Base-by-base conservation (phyloP, 805 yeast species). In the Ogataea methanolica region DNA sequence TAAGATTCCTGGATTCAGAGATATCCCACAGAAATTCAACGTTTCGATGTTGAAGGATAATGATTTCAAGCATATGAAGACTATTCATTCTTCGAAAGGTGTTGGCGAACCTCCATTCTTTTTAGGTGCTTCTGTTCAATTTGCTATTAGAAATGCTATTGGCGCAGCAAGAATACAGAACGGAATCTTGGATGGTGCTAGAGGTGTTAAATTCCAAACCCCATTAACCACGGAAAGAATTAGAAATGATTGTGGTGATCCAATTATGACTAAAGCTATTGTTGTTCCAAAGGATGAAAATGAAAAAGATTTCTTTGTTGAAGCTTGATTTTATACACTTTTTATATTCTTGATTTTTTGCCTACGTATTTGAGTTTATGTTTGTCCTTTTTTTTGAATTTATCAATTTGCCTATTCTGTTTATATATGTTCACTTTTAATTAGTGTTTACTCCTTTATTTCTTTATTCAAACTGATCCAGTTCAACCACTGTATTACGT, bases 51-150 rank as follows among this genome's bases (percentile, higher is more conserved):
- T 72, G 37, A 64, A 65, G 39, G 75, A 68, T 43, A 61, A 73
- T 15, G 72, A 67, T 17, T 74, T 71, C 56, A 58, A 60, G 47
- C 76, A 73, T 57, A 59, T 74, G 54, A 71, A 70, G 52, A 71
- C 76, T 3, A 69, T 74, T 42, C 68, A 69, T 51, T 58, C 71
- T 29, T 69, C 75, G 34, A 73, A 73, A 53, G 79, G 79, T 33
- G 70, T 74, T 43, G 79, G 79, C 23, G 79, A 74, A 58, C 79
- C 79, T 7, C 79, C 79, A n/a, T 57, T 74, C 46, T 72, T 74
- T 50, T 54, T 74, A 33, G 78, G 78, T 2, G 59, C 64, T n/a
- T 50, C 62, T 31, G 74, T 69, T 5, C 65, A 69, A 52, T 74
- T 71, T 59, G 78, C 78, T 5, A 53, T 74, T 29, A 61, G 78